phyloP scores from a whole-genome alignment of 2,329 filamentous ascomycete species.

The Xylaria sp. region DNA sequence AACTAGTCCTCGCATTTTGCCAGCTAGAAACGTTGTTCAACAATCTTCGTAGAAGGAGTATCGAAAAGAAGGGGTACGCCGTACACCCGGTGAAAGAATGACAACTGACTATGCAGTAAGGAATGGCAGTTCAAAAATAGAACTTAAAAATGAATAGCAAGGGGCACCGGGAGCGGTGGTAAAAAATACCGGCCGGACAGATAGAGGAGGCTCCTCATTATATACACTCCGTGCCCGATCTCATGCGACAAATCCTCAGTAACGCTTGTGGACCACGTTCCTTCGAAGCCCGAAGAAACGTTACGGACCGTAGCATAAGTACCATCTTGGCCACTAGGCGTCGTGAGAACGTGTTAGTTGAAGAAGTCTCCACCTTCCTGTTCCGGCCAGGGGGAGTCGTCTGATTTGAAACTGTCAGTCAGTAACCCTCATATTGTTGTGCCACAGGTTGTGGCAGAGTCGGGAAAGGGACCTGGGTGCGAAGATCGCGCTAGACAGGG shows the following conservation, averaged over 20 bases:
- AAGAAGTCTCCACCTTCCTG: conserved; percentile 26
- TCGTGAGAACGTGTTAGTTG: not conserved
- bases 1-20: conserved; percentile 37
- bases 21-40: conserved; percentile 13
- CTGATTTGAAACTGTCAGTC: conserved; percentile 24
- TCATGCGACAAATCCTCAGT: not conserved
- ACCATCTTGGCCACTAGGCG: not conserved
- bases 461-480: not conserved
- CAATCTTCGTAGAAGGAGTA: conserved; percentile 14
- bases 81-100: conserved; percentile 33
- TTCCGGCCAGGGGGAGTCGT: conserved; percentile 25
- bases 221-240: conserved; percentile 4
- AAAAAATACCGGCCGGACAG: conserved; percentile 14
- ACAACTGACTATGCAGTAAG: conserved; percentile 34
- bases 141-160: conserved; percentile 30
- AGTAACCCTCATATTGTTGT: conserved; percentile 9
- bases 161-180: conserved; percentile 18
- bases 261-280: not conserved
- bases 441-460: conserved; percentile 16
- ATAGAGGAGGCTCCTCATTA: conserved; percentile 8
- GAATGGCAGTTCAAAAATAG: conserved; percentile 37
- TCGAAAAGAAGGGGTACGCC: conserved; percentile 30
- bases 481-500: conserved; percentile 25
- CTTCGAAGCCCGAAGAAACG: conserved; percentile 23
- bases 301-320: conserved; percentile 16